Evolutionary conservation across 768 basidiomycete species (phyloP), one percentile per base, ranked within the genome.

Genomic region (Psilocybe subaeruginosa): DNA sequence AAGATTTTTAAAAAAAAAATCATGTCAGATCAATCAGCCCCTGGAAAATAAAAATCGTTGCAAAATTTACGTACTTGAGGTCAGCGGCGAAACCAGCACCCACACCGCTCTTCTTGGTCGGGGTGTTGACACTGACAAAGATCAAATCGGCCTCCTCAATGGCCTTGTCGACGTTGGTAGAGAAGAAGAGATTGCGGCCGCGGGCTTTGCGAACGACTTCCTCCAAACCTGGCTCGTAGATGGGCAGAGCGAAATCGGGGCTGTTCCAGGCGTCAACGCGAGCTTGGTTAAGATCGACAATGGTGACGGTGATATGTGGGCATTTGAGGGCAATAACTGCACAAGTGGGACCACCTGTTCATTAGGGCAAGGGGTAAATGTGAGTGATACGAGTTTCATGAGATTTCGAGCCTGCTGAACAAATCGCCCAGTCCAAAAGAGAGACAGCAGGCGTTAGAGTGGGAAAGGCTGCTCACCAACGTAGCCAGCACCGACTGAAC

Each of bases 81-180:
- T 99, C 97, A 62, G 97, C 97, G 61, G 97, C 97, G 77, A 92
- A 97, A 60, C 97, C 97, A 63, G 96, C 96, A 70, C 97, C 97
- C 52, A 99, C 91, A 76, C 97, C 97, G 52, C 84, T 86, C 85
- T 97, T 98, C 85, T 99, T 99, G 57, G 97, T 99, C 17, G 97
- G 97, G 8, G 97, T 99, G 80, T 99, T 99, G 69, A 99, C 97
- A 59, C 91, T 93, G 72, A 99, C 97, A 73, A 99, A 99, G 78
- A 99, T 97, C 65, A 99, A 88, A 73, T 99, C 95, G 35, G 97
- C 97, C 77, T 97, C 96, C 65, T 80, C 84, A 72, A 99, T 97
- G 61, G 83, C 95, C 73, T 89, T 89, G 76, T 97, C 93, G 65
- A 99, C 93, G 66, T 99, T 89, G 50, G 95, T 96, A 45, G 91